phyloP scores from a whole-genome alignment of 768 basidiomycete genomes.

The Tephrocybe sp. region DNA sequence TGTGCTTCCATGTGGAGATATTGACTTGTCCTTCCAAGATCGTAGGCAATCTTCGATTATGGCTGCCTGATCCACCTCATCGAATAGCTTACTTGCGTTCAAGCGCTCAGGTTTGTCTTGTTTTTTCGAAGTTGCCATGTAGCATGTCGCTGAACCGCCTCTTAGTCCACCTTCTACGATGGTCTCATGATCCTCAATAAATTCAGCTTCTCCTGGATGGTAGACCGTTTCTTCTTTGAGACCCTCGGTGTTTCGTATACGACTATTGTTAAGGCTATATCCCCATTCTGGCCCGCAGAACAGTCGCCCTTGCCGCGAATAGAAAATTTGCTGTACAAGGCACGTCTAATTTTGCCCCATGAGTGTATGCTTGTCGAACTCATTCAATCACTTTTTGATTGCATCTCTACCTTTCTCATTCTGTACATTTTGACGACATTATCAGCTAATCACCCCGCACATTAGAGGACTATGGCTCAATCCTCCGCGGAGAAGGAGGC shows the following conservation, averaged over 20 bases:
- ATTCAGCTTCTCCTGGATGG: conserved; percentile 51
- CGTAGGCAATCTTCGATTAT: conserved; percentile 50
- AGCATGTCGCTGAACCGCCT: conserved; percentile 3
- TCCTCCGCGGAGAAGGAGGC: conserved; percentile 63
- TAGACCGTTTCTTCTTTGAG: conserved; percentile 66
- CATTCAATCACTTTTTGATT: conserved; percentile 3
- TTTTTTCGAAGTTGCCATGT: neutral
- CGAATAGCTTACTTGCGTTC: conserved; percentile 64
- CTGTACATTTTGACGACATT: too few relatives aligned
- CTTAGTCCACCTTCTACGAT: conserved; percentile 59
- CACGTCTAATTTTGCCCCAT: conserved; percentile 19
- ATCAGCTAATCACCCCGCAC: conserved; percentile 58
- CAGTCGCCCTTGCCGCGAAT: conserved; percentile 38
- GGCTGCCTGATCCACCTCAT: conserved; percentile 39
- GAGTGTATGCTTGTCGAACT: conserved; percentile 5
- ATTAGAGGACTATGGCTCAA: conserved; percentile 68
- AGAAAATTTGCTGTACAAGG: conserved; percentile 44
- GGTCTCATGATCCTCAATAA: conserved; percentile 52
- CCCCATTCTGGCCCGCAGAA: conserved; percentile 35
- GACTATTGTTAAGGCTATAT: conserved; percentile 37
- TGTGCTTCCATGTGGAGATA: neutral
- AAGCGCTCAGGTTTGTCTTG: conserved; percentile 51
- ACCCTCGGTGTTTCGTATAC: conserved; percentile 57
- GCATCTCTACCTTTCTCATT: neutral
- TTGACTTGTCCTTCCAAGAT: conserved; percentile 27